phyloP scores from a whole-genome alignment of 192 early-diverging fungal genomes.

The Martensiomyces pterosporus region DNA sequence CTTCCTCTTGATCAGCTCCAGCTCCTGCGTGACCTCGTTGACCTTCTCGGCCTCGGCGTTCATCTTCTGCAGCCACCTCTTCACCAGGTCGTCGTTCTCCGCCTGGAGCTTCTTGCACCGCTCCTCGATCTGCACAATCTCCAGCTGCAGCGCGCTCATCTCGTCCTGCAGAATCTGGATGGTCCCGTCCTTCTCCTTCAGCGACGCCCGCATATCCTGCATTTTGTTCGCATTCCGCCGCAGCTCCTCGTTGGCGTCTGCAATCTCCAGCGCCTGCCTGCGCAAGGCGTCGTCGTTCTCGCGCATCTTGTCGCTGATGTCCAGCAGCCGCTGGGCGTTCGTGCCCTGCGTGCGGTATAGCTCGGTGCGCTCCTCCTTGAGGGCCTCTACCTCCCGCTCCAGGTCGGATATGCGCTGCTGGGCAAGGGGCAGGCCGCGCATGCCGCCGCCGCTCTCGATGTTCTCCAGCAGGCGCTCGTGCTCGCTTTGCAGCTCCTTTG shows the following conservation, averaged over 20 bases:
- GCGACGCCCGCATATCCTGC: conserved; percentile 36
- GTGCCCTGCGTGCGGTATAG: conserved; percentile 85
- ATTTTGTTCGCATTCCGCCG: conserved; percentile 28
- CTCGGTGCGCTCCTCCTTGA: conserved; percentile 84
- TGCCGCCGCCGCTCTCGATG: conserved; percentile 19
- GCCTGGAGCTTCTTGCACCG: conserved; percentile 60
- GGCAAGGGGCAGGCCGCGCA: conserved; percentile 35
- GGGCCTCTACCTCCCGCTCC: conserved; percentile 63
- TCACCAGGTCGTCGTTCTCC: conserved; percentile 84
- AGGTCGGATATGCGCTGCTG: conserved; percentile 69
- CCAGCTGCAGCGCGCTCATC: conserved; percentile 82
- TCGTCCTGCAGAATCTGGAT: conserved; percentile 95
- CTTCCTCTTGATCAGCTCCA: conserved; percentile 66
- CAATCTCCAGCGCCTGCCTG: conserved; percentile 49
- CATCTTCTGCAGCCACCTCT: conserved; percentile 89
- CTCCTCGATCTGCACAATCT: conserved; percentile 75
- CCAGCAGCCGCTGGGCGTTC: conserved; percentile 88
- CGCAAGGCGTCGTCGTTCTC: conserved; percentile 60
- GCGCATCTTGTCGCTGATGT: conserved; percentile 75
- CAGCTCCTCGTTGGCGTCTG: conserved; percentile 37
- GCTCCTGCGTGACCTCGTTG: conserved; percentile 88
- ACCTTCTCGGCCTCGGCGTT: conserved; percentile 85
- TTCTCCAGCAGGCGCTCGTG: conserved; percentile 40
- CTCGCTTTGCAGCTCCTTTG: conserved; percentile 42
- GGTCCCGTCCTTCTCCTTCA: conserved; percentile 86